A percentile compares a stretch with the other conserved stretches of the same genome.
Conservation (phyloP, 148 eudicot species). For the Agrostemma githago region DNA sequence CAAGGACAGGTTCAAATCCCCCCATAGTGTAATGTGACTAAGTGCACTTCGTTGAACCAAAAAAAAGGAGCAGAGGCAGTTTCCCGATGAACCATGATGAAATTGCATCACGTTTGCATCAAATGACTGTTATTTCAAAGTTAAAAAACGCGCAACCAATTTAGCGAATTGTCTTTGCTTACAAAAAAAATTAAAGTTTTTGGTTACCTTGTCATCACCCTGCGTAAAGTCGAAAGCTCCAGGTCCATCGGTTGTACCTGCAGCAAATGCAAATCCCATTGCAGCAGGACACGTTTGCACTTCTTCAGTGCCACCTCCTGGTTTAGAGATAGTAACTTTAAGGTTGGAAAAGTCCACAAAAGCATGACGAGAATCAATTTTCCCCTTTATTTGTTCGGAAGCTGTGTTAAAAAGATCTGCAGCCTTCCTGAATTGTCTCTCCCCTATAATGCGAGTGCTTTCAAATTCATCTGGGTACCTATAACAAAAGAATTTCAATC, state of each 20-base stretch:
- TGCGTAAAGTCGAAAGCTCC: constrained; percentile 95
- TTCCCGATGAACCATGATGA: neutral
- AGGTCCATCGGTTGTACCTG: constrained; percentile 98
- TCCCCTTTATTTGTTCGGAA: constrained; percentile 70
- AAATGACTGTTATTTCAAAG: neutral
- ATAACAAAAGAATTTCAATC: constrained; percentile 18
- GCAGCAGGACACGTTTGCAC: constrained; percentile 94
- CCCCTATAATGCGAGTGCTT: constrained; percentile 92
- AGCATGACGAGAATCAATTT: constrained; percentile 74
- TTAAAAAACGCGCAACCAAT: neutral
- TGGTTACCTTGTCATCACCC: constrained; percentile 72
- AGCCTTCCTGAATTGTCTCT: constrained; percentile 79
- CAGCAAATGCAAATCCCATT: constrained; percentile 97
- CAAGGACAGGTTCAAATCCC: too few relatives aligned
- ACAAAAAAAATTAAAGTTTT: neutral
- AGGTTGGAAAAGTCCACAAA: constrained; percentile 76
- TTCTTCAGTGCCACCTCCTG: constrained; percentile 49
- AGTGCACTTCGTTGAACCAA: too few relatives aligned
- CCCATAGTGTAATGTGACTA: too few relatives aligned
- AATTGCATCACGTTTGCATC: neutral
- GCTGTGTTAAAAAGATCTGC: constrained; percentile 75
- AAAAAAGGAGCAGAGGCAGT: neutral
- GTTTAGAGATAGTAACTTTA: constrained; percentile 54
- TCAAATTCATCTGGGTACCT: constrained; percentile 97
- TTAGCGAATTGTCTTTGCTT: neutral